phyloP scores from a whole-genome alignment of 352 stramenopile species.

The Blastocystis sp. region DNA sequence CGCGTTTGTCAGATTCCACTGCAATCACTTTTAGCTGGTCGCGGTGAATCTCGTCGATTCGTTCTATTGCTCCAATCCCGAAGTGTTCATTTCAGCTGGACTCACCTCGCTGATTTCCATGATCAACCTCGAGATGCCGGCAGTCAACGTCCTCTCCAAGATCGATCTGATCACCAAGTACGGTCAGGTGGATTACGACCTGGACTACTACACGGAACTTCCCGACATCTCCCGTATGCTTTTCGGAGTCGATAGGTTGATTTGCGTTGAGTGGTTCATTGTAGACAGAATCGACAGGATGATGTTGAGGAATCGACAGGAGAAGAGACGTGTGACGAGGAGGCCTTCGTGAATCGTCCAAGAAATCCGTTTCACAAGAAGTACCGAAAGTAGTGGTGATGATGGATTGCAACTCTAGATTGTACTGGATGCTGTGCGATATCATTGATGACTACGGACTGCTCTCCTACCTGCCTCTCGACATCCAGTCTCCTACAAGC shows the following conservation, averaged over 20 bases:
- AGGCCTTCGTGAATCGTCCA: constrained; percentile 19
- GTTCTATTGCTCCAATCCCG: constrained; percentile 78
- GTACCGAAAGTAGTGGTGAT: constrained; percentile 3
- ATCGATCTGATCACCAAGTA: constrained; percentile 88
- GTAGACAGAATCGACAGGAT: background rate
- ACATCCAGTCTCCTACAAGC: constrained; percentile 41
- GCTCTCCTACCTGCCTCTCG: constrained; percentile 32
- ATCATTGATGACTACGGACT: constrained; percentile 48
- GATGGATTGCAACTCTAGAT: background rate
- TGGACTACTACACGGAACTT: constrained; percentile 54
- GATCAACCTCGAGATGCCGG: constrained; percentile 85
- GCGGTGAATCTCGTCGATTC: constrained; percentile 87
- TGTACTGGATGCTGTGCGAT: constrained; percentile 57
- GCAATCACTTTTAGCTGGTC: constrained; percentile 64
- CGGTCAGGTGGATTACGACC: constrained; percentile 66
- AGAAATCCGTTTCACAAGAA: constrained; percentile 23
- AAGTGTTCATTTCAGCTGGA: constrained; percentile 91
- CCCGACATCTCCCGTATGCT: constrained; percentile 11
- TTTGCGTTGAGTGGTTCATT: background rate
- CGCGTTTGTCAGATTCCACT: background rate
- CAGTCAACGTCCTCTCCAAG: constrained; percentile 97
- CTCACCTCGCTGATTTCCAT: constrained; percentile 91
- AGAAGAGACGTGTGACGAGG: constrained; percentile 39
- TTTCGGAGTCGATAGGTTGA: constrained; percentile 6
- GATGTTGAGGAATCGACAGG: background rate